These are phyloP conservation scores for Candida frijolesensis DNA, from an alignment of 1,139 yeast genomes.

Conservation along the genomic window DNA sequence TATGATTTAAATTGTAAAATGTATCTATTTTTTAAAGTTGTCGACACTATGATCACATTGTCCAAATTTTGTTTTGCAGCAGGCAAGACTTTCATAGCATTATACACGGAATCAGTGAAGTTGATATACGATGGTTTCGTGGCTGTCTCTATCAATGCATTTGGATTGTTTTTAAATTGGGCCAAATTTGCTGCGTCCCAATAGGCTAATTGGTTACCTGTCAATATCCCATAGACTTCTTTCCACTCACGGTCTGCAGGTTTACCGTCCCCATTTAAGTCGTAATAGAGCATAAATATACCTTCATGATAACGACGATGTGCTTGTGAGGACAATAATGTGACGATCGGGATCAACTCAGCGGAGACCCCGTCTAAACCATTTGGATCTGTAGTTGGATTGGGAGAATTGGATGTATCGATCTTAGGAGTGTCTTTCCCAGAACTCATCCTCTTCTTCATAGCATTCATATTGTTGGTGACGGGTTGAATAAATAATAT, in stretches of 20 bases:
- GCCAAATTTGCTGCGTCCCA: conserved; percentile 88
- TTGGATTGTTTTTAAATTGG: conserved; percentile 50
- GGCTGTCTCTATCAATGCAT: conserved; percentile 53
- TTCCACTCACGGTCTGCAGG: conserved; percentile 85
- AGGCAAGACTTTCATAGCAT: conserved; percentile 66
- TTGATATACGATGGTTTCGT: conserved; percentile 87
- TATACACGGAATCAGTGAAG: conserved; percentile 87
- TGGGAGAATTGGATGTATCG: conserved; percentile 6
- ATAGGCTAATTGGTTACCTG: conserved; percentile 88
- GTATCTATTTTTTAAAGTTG: conserved; percentile 86
- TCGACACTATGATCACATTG: conserved; percentile 83
- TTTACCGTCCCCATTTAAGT: conserved; percentile 79
- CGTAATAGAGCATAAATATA: conserved; percentile 69
- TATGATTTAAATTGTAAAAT: conserved; percentile 72
- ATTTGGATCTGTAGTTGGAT: conserved; percentile 12
- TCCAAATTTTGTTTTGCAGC: conserved; percentile 63
- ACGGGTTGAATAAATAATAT: background rate
- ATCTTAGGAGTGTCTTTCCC: conserved; percentile 14
- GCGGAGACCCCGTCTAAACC: conserved; percentile 47
- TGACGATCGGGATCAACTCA: conserved; percentile 74
- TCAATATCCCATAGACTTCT: conserved; percentile 88
- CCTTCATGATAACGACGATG: conserved; percentile 79
- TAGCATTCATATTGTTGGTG: conserved; percentile 20
- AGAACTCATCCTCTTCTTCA: conserved; percentile 23
- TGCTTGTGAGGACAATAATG: conserved; percentile 68